Percentiles rank a stretch among this genome's conserved stretches.
Conservation (phyloP, 2,329 filamentous ascomycete species). For the Monosporascus sp. region DNA sequence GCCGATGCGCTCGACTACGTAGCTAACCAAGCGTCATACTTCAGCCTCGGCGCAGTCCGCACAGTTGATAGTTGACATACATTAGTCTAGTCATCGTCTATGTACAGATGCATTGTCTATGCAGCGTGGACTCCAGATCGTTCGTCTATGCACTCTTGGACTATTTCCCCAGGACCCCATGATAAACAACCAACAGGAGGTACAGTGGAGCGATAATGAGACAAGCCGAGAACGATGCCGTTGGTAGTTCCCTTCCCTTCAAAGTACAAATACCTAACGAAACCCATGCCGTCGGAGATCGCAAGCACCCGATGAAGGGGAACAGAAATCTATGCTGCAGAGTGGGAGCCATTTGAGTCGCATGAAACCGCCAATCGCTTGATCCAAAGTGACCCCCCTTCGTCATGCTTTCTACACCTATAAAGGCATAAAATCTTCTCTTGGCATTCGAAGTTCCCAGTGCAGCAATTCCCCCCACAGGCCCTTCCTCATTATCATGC, state of each 20-base stretch:
- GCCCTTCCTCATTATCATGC: neutral
- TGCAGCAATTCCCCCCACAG: constrained; percentile 1
- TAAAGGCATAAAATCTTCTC: constrained; percentile 4
- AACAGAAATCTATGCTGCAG: constrained; percentile 4
- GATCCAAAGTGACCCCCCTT: constrained; percentile 15
- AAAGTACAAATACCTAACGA: neutral
- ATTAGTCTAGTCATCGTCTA: neutral
- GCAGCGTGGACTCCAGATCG: neutral
- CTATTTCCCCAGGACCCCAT: neutral
- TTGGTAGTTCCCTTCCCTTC: neutral
- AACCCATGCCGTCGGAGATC: neutral
- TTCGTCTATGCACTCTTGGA: neutral
- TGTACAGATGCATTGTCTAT: neutral
- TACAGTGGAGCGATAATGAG: neutral
- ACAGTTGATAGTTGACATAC: neutral
- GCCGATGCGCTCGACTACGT: no score
- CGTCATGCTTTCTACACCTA: neutral
- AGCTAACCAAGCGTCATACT: neutral
- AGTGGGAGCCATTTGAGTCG: constrained; percentile 8
- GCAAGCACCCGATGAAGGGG: neutral
- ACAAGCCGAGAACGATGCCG: neutral
- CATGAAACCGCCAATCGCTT: constrained; percentile 12
- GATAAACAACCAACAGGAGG: neutral
- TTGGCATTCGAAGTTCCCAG: constrained; percentile 2
- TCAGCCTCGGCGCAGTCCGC: neutral